Conservation (phyloP, 2,329 filamentous ascomycete species). For the Microcyclosporella mali region DNA sequence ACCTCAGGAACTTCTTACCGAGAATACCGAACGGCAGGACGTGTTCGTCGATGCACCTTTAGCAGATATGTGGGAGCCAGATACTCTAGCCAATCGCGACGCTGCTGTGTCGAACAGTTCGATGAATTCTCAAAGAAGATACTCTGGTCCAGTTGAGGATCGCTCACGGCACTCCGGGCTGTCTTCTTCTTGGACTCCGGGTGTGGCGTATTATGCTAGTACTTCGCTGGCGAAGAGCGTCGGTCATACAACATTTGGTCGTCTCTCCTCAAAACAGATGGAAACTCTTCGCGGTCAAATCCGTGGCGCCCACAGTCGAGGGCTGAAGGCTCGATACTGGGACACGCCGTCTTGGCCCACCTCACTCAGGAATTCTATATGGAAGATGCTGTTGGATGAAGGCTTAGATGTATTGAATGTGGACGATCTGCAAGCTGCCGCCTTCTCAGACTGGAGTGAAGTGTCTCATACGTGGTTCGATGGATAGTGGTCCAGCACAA, state of each 20-base stretch:
- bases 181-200: conserved; percentile 12
- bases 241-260: conserved; percentile 40
- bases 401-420: conserved; percentile 53
- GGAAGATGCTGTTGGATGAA: conserved; percentile 48
- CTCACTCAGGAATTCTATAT: conserved; percentile 48
- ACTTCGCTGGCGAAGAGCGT: conserved; percentile 50
- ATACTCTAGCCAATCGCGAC: no score
- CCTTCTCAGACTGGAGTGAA: conserved; percentile 39
- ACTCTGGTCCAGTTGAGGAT: no score
- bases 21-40: conserved; percentile 51
- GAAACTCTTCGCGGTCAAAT: conserved; percentile 46
- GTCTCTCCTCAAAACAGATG: conserved; percentile 42
- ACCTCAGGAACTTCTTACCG: conserved; percentile 50
- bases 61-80: no score
- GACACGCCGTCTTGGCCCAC: conserved; percentile 49
- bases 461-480: neutral
- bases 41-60: conserved; percentile 57
- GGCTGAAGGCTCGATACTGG: conserved; percentile 54
- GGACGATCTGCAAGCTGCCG: conserved; percentile 49
- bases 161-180: no score
- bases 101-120: conserved; percentile 38
- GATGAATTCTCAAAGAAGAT: no score
- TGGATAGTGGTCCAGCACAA: no score
- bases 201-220: conserved; percentile 63
- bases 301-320: conserved; percentile 43